A percentile compares a stretch with the other conserved stretches of the same genome.
These are phyloP conservation scores for Mycena alexandri DNA, from an alignment of 768 basidiomycete genomes.

Conservation along the genomic window DNA sequence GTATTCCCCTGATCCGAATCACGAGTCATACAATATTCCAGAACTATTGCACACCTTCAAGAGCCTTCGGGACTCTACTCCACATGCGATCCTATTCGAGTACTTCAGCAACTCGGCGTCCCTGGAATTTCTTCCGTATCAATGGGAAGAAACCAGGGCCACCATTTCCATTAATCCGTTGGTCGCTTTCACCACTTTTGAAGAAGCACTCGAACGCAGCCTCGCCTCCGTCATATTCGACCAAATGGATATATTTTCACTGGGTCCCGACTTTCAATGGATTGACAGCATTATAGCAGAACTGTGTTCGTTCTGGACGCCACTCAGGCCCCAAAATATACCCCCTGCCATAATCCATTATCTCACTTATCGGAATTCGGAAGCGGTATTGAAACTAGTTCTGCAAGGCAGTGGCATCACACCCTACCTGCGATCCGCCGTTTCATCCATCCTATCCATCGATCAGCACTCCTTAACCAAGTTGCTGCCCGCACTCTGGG, in stretches of 20 bases:
- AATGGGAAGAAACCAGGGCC: not conserved
- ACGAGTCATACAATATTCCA: not conserved
- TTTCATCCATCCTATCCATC: too few relatives aligned
- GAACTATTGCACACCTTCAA: not conserved
- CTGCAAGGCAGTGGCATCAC: conserved; percentile 1
- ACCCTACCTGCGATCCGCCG: conserved; percentile 1
- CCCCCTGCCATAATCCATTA: not conserved
- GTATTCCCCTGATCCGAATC: not conserved
- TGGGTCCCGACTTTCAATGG: not conserved
- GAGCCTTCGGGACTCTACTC: not conserved
- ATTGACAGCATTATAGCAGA: not conserved
- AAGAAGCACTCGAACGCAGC: not conserved
- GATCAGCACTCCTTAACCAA: not conserved
- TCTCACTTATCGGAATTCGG: not conserved
- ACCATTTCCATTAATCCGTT: not conserved
- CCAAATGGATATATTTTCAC: too few relatives aligned
- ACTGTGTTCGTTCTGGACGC: not conserved
- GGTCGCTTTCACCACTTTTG: not conserved
- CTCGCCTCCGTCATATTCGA: not conserved
- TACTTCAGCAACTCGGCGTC: not conserved
- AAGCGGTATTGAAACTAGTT: not conserved
- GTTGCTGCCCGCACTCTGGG: not conserved
- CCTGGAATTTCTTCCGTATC: not conserved
- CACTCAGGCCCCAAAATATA: not conserved
- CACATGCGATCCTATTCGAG: not conserved